Evolutionary conservation across 2,329 filamentous ascomycete species (phyloP).

Genomic region (Pseudogymnoascus sp.): DNA sequence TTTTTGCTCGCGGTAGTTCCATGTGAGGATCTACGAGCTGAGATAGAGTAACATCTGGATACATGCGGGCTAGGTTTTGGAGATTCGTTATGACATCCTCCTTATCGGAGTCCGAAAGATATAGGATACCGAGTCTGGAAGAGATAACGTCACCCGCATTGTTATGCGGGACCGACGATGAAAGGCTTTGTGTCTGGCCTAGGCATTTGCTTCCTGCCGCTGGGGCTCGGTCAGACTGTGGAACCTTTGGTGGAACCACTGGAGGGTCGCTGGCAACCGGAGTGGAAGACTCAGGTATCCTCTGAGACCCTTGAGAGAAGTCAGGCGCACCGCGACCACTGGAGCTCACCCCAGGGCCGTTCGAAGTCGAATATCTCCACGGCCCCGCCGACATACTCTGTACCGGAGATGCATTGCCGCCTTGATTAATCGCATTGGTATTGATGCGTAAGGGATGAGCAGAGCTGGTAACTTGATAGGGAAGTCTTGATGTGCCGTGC

Average conservation of each 20-base stretch:
- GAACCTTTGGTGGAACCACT: not conserved
- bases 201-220: not conserved
- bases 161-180: not conserved
- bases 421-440: not conserved
- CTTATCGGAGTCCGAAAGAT: not conserved
- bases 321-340: not conserved
- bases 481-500: not conserved
- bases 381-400: constrained; percentile 1
- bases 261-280: not conserved
- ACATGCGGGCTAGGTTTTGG: not conserved
- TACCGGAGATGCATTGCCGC: not conserved
- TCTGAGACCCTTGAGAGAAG: not conserved
- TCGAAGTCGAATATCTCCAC: not conserved
- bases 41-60: not conserved
- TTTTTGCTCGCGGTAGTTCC: not conserved
- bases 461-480: not conserved
- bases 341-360: not conserved
- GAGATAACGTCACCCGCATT: not conserved
- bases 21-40: not conserved
- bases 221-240: not conserved
- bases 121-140: not conserved
- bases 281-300: not conserved
- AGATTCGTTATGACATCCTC: not conserved
- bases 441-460: not conserved
- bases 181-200: not conserved